These are phyloP conservation scores for Penicillium arizonense DNA, from an alignment of 495 filamentous ascomycete species.

Conservation along the genomic window DNA sequence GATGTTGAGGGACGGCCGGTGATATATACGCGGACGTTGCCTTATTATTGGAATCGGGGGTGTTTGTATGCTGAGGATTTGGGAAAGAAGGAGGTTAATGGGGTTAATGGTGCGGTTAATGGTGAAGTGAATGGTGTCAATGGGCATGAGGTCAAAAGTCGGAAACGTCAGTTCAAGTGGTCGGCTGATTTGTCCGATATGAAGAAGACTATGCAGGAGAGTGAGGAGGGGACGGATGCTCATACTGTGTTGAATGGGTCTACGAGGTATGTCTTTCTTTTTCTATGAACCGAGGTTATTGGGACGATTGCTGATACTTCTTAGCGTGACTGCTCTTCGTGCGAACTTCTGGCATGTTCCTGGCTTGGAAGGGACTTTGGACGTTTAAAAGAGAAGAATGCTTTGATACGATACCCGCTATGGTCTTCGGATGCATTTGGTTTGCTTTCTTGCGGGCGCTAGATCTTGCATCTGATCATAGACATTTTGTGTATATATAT, in stretches of 20 bases:
- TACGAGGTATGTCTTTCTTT: constrained; percentile 34
- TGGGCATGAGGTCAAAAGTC: constrained; percentile 12
- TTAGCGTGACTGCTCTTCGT: constrained; percentile 84
- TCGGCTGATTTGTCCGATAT: constrained; percentile 45
- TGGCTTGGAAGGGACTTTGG: constrained; percentile 65
- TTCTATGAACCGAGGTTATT: neutral
- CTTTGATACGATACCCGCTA: constrained; percentile 4
- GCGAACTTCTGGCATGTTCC: constrained; percentile 89
- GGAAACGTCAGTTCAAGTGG: constrained; percentile 42
- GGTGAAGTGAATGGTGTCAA: constrained; percentile 45
- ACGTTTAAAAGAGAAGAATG: constrained; percentile 42
- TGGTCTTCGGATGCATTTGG: constrained; percentile 11
- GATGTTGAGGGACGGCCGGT: constrained; percentile 63
- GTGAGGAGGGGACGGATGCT: constrained; percentile 82
- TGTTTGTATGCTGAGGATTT: constrained; percentile 71
- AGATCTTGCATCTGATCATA: neutral
- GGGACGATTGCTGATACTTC: constrained; percentile 4
- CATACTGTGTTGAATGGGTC: constrained; percentile 82
- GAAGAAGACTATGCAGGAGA: constrained; percentile 43
- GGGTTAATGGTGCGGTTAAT: constrained; percentile 40
- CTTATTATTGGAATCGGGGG: constrained; percentile 82
- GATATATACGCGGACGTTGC: constrained; percentile 73
- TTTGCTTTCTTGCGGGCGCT: neutral
- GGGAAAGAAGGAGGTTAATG: constrained; percentile 8
- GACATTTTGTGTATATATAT: constrained; percentile 4